Evolutionary conservation across 441 rosid species (phyloP).

Genomic region (Populus hybrid): DNA sequence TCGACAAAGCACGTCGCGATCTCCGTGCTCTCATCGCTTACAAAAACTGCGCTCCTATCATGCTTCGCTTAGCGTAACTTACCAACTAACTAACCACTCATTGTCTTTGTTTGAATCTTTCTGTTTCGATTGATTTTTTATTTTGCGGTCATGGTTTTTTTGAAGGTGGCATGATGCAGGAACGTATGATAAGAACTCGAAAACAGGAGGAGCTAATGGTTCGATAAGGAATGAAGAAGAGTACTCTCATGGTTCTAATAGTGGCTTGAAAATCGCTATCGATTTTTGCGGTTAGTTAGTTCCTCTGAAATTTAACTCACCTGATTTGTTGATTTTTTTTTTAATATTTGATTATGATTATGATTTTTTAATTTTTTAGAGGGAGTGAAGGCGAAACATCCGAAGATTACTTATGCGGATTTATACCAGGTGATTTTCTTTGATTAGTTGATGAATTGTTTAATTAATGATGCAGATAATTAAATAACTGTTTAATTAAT

Average conservation of each 20-base stretch:
- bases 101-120: background rate
- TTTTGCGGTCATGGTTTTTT: background rate
- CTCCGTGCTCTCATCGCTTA: slow-evolving; percentile 81
- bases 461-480: background rate
- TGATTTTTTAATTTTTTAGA: slow-evolving; percentile 35
- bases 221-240: slow-evolving; percentile 89
- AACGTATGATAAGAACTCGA: slow-evolving; percentile 72
- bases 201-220: slow-evolving; percentile 91
- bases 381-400: slow-evolving; percentile 75
- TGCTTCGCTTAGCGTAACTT: slow-evolving; percentile 88
- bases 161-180: slow-evolving; percentile 97
- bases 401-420: slow-evolving; percentile 82
- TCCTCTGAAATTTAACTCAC: background rate
- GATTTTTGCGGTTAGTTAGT: slow-evolving; percentile 65
- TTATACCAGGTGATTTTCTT: slow-evolving; percentile 62
- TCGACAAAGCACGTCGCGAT: slow-evolving; percentile 89
- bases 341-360: background rate
- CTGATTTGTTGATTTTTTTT: background rate
- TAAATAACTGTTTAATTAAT: no score
- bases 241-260: slow-evolving; percentile 67
- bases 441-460: background rate
- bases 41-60: slow-evolving; percentile 92
- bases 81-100: background rate
- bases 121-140: background rate
- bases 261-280: slow-evolving; percentile 77